phyloP scores from a whole-genome alignment of 306 rosid species.

The Gillenia trifoliata region DNA sequence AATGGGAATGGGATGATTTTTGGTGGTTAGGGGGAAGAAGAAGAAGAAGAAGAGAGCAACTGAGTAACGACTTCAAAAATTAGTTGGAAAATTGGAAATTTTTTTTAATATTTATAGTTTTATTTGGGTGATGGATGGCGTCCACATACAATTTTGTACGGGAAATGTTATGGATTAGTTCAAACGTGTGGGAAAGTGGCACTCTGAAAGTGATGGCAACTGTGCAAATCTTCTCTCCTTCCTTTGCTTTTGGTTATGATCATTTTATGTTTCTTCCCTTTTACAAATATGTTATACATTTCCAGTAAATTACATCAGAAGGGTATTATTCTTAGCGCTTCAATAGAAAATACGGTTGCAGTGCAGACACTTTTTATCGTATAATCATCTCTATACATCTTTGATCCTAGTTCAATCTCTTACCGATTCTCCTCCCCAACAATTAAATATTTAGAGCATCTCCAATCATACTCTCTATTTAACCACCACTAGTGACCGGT shows the following conservation, averaged over 20 bases:
- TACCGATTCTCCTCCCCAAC: no score
- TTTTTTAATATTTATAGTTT: background rate
- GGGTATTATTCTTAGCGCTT: no score
- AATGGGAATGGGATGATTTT: background rate
- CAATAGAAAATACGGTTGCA: no score
- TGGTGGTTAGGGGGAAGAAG: background rate
- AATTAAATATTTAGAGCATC: no score
- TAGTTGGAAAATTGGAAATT: background rate
- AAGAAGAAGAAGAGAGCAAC: background rate
- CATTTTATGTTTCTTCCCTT: background rate
- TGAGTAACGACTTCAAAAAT: background rate
- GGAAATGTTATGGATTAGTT: background rate
- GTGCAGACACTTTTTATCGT: no score
- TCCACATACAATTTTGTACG: conserved; percentile 21
- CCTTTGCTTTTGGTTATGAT: background rate
- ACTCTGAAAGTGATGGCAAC: background rate
- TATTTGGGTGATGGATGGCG: background rate
- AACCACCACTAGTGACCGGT: no score
- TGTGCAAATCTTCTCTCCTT: background rate
- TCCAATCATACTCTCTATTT: no score
- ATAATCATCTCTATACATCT: no score
- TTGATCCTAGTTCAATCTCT: no score
- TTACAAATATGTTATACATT: no score
- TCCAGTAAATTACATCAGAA: no score
- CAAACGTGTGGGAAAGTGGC: background rate